A percentile compares a stretch with the other conserved stretches of the same genome.
These are phyloP conservation scores for Hyphodiscus sp. DNA, from an alignment of 2,329 filamentous ascomycete species.

Conservation along the genomic window DNA sequence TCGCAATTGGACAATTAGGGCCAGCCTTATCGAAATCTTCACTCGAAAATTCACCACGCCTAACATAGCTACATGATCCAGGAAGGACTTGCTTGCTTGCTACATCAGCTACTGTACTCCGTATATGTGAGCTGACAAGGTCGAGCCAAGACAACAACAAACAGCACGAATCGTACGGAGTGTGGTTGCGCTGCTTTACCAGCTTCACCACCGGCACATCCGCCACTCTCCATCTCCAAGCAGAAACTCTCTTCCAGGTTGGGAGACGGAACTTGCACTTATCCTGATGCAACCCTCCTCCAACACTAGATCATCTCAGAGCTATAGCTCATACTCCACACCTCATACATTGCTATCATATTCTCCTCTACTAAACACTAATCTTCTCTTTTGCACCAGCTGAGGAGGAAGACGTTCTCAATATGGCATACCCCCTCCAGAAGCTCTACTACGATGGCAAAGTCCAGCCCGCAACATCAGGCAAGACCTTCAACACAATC, in stretches of 20 bases:
- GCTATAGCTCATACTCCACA: not conserved
- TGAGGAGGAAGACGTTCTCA: not conserved
- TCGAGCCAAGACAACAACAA: no score
- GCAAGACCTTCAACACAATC: slow-evolving; percentile 62
- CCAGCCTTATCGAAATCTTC: no score
- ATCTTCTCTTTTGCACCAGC: not conserved
- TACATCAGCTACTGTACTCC: no score
- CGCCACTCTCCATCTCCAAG: not conserved
- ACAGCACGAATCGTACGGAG: no score
- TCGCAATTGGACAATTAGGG: no score
- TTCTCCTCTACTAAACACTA: slow-evolving; percentile 7
- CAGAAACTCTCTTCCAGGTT: slow-evolving; percentile 9
- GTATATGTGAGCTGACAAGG: no score
- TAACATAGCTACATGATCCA: no score
- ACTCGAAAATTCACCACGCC: no score
- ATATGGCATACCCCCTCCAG: slow-evolving; percentile 39
- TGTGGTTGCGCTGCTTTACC: no score
- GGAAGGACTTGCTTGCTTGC: no score
- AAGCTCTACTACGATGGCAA: slow-evolving; percentile 73
- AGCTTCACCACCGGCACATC: not conserved
- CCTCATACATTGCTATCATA: not conserved
- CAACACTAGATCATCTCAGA: not conserved
- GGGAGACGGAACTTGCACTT: not conserved
- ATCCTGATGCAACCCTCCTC: not conserved
- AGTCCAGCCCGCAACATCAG: slow-evolving; percentile 52